phyloP scores from a whole-genome alignment of 73 alveolate genomes.

The Stentor coeruleus region DNA sequence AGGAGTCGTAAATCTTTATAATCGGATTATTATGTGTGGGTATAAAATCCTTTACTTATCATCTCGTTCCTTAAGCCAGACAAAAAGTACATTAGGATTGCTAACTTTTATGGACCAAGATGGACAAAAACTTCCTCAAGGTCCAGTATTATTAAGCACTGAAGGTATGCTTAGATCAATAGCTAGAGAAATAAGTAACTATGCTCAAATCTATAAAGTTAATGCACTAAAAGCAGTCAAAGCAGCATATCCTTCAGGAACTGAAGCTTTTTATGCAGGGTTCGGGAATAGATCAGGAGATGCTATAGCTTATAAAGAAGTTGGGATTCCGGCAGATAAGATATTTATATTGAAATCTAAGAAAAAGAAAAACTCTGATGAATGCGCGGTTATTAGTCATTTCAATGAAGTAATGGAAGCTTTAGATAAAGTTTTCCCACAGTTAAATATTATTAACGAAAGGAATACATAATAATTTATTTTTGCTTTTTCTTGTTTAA shows the following conservation, averaged over 20 bases:
- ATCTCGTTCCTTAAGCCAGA: constrained; percentile 93
- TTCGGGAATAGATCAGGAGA: constrained; percentile 95
- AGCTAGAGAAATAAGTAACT: constrained; percentile 84
- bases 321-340: constrained; percentile 37
- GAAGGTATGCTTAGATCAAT: constrained; percentile 87
- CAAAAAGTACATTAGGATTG: constrained; percentile 67
- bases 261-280: constrained; percentile 91
- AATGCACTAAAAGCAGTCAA: constrained; percentile 75
- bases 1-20: constrained; percentile 78
- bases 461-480: too few species aligned
- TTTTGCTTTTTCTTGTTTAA: neutral
- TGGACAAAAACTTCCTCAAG: constrained; percentile 71
- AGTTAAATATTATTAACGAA: too few species aligned
- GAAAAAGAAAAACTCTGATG: neutral
- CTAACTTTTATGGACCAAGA: constrained; percentile 51
- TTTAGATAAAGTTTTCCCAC: neutral
- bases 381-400: neutral
- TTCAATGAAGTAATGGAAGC: neutral
- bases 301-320: constrained; percentile 92
- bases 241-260: constrained; percentile 68
- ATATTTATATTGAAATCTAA: too few species aligned
- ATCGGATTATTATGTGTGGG: constrained; percentile 69
- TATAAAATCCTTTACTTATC: constrained; percentile 92
- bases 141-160: constrained; percentile 96
- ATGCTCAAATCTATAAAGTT: constrained; percentile 83